phyloP scores from a whole-genome alignment of 352 stramenopile genomes.

The Thraustochytrium sp. region DNA sequence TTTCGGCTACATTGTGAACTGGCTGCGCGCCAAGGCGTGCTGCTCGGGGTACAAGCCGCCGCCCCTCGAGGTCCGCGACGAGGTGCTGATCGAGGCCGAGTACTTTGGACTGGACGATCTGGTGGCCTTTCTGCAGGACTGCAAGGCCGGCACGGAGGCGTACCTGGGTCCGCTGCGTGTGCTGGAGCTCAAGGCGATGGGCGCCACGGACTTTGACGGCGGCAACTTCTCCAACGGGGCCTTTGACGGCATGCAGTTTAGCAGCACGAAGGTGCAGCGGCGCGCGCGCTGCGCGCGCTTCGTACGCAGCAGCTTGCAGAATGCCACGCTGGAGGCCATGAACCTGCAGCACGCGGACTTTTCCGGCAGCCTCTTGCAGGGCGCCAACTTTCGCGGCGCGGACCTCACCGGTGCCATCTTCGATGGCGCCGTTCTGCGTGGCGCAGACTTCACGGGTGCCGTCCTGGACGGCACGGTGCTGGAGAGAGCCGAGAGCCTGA shows the following conservation, averaged over 20 bases:
- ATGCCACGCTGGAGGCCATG: background rate
- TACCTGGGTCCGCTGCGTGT: background rate
- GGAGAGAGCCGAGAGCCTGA: background rate
- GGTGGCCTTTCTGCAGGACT: background rate
- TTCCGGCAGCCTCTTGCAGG: background rate
- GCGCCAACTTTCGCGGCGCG: background rate
- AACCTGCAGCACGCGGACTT: background rate
- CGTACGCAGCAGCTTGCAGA: background rate
- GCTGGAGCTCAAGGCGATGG: background rate
- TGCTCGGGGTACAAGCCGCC: constrained; percentile 5
- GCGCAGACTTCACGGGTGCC: background rate
- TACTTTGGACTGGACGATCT: constrained; percentile 14
- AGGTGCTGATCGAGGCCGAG: background rate
- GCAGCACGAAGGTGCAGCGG: background rate
- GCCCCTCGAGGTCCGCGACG: background rate
- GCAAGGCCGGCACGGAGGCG: background rate
- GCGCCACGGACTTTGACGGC: constrained; percentile 3
- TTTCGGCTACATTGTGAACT: background rate
- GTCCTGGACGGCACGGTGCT: background rate
- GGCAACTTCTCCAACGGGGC: background rate
- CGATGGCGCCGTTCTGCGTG: background rate
- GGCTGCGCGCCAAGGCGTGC: constrained; percentile 7
- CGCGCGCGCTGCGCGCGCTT: background rate
- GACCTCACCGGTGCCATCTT: background rate
- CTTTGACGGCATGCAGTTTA: background rate